Base-by-base conservation (phyloP, 441 rosid species). In the Aleurites moluccanus region DNA sequence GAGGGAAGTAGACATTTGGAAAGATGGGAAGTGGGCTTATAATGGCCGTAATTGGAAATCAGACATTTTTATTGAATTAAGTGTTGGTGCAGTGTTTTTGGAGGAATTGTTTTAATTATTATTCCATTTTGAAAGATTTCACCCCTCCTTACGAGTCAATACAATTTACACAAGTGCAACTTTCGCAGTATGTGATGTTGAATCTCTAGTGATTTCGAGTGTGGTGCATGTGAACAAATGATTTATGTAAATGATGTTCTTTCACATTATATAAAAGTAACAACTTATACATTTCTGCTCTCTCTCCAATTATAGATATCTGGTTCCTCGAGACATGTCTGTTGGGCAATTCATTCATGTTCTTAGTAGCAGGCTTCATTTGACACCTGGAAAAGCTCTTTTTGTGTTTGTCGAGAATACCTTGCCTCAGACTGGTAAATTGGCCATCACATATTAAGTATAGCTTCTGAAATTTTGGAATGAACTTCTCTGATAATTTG, bases 261-360 rank as follows among this genome's bases (percentile, higher is more conserved):
- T 10, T 61, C 47, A 18, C 47, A 0, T 69, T 49, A 35, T n/a
- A 45, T n/a, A 6, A n/a, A n/a, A n/a, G n/a, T 61, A 64, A 49
- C 35, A 68, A 9, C 35, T 30, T 38, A 38, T 16, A 23, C 33
- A n/a, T 28, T 7, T 35, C 52, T 14, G 62, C 59, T 47, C 57
- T 72, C 60, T 71, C n/a, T 53, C 71, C 28, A 38, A 23, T 23
- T 25, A 16, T 60, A 94, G 97, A 85, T 92, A 83, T 80, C 87
- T 92, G 74, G 92, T 92, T 80, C 97, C 97, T 64, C 81, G 97
- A 45, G 96, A 90, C 73, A 92, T 91, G 96, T 90, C 94, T 2
- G 87, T 95, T 18, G 99, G 99, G 73, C 97, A 95, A 70, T 95
- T 91, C 85, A 91, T 90, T 68, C 94, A 92, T 84, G 78, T 94